Percentiles rank a stretch among this genome's conserved stretches.
These are phyloP conservation scores for Coemansia sp. DNA, from an alignment of 371 early-diverging fungal species.

Conservation along the genomic window DNA sequence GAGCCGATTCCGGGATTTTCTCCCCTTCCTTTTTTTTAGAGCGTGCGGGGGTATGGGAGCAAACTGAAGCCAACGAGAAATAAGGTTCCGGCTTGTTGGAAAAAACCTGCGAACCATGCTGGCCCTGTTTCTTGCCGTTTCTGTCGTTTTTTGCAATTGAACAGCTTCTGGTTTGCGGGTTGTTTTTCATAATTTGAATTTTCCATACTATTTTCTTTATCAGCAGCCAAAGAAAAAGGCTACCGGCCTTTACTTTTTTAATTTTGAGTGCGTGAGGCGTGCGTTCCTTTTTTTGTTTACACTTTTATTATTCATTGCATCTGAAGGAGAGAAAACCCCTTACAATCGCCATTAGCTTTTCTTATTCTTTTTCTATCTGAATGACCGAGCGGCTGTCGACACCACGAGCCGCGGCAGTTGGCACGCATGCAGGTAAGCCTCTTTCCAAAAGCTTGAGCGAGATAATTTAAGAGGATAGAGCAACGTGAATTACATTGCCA, in stretches of 20 bases:
- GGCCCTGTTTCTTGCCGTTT: too few species aligned
- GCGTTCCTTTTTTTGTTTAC: conserved; percentile 9
- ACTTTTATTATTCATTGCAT: neutral
- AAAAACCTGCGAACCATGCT: neutral
- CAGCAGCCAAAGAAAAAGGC: too few species aligned
- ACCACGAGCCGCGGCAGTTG: neutral
- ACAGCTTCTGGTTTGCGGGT: too few species aligned
- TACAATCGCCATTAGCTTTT: neutral
- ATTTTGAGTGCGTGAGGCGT: neutral
- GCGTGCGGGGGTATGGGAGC: neutral
- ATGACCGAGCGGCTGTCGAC: conserved; percentile 4
- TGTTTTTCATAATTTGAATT: too few species aligned
- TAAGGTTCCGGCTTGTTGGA: neutral
- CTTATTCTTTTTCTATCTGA: neutral
- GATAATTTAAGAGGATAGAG: too few species aligned
- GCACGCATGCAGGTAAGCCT: neutral
- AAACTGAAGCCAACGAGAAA: neutral
- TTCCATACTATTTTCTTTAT: too few species aligned
- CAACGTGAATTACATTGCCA: too few species aligned
- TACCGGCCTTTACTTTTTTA: neutral
- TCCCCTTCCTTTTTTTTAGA: neutral
- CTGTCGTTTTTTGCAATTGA: too few species aligned
- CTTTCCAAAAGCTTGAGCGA: neutral
- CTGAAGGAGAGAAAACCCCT: neutral
- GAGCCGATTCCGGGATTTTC: neutral